Conservation (phyloP, 2,329 filamentous ascomycete species). For the Seiridium unicorne region DNA sequence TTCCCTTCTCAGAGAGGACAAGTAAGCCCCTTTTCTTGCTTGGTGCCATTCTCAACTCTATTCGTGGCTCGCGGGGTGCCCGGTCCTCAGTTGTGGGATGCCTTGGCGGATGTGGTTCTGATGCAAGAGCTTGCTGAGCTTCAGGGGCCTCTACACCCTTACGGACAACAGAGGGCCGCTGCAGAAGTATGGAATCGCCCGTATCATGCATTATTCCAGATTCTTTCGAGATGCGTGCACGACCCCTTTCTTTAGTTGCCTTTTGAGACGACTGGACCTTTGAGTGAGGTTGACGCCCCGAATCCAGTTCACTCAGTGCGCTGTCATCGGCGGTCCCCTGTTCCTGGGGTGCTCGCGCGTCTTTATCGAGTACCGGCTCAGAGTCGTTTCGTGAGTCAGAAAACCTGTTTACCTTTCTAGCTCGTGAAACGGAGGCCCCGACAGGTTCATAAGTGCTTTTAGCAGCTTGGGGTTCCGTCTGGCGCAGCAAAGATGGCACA, state of each 20-base stretch:
- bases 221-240: too few species aligned
- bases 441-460: neutral
- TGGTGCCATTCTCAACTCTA: constrained; percentile 45
- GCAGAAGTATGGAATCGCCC: too few species aligned
- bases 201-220: too few species aligned
- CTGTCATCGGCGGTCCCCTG: too few species aligned
- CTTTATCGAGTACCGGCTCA: neutral
- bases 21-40: constrained; percentile 47
- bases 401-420: neutral
- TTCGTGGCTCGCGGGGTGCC: constrained; percentile 28
- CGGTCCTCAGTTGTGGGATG: neutral
- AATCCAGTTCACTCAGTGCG: too few species aligned
- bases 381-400: neutral
- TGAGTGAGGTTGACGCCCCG: too few species aligned
- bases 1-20: constrained; percentile 37
- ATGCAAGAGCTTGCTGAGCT: neutral
- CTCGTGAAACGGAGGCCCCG: neutral
- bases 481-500: neutral
- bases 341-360: too few species aligned
- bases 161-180: too few species aligned
- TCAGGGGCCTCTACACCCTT: too few species aligned
- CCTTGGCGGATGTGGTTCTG: neutral
- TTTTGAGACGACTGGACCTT: too few species aligned
- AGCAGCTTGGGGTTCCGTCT: neutral
- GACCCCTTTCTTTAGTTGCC: too few species aligned